Base-by-base conservation (phyloP, 768 basidiomycete genomes). In the Amanita rubescens region DNA sequence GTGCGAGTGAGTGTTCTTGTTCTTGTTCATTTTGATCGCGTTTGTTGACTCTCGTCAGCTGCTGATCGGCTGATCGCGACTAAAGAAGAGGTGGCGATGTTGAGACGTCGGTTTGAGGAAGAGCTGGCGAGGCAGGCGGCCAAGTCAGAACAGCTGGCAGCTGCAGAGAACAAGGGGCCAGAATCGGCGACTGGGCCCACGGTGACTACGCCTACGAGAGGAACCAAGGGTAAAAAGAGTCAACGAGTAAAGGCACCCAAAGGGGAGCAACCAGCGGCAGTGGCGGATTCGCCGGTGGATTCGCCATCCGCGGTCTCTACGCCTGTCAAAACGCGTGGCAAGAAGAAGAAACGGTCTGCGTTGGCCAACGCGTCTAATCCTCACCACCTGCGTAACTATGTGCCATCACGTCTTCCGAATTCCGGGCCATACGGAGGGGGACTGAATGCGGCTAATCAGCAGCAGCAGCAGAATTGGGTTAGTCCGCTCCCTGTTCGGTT, bases 341-440 rank as follows among this genome's bases (percentile, higher is more conserved):
- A 92, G 79, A 94, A 94, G 80, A 97, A 96, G 82, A 97, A 96
- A 71, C 80, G 92, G 46, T 86, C 87, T 46, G 87, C 87, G 4
- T 75, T 92, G 30, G 92, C 93, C 42, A 95, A 96, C 66, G 92
- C 91, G 42, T 88, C 90, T 49, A 96, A 98, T 64, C 94, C 92
- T 3, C 95, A 98, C 69, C 94, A 96, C 71, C 77, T 94, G 54
- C 78, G 87, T 63, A 97, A 97, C 72, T 98, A 94, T 70, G 82
- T 94, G 41, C 90, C 92, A 14, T 93, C 91, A 41, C 77, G 90
- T 14, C 70, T 91, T 49, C 85, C 90, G 3, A 47, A 39, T 20
- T 48, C 53, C 15, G 24, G 44, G 6, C 34, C 35, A 25, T 14
- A 42, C 27, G 32, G 44, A 44, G 55, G 55, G 27, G 61, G 53